Conservation (phyloP, 2,329 filamentous ascomycete species). For the Colletotrichum tofieldiae region DNA sequence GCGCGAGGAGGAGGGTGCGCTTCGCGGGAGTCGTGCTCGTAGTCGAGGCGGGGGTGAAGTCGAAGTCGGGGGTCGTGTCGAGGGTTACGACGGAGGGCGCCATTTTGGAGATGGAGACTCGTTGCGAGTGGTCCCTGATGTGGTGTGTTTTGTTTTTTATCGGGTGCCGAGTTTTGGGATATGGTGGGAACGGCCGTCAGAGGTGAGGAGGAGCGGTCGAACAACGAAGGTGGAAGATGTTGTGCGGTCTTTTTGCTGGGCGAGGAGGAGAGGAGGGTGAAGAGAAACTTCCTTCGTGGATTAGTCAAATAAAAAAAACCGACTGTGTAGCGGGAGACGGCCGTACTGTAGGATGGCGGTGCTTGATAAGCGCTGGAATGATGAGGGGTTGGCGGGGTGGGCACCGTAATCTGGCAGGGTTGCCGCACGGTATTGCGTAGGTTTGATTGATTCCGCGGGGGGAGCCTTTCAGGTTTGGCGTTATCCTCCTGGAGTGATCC, state of each 20-base stretch:
- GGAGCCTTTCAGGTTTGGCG: background rate
- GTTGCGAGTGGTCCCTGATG: background rate
- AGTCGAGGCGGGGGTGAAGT: constrained; percentile 50
- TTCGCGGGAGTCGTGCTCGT: constrained; percentile 50
- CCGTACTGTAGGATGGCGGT: constrained; percentile 29
- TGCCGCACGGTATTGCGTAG: constrained; percentile 31
- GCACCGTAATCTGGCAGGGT: constrained; percentile 26
- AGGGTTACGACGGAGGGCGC: constrained; percentile 68
- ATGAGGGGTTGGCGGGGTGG: constrained; percentile 43
- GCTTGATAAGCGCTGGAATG: constrained; percentile 40
- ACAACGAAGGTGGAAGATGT: background rate
- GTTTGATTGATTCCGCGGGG: constrained; percentile 17
- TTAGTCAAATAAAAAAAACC: constrained; percentile 39
- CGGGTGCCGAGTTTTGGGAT: background rate
- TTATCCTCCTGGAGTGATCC: background rate
- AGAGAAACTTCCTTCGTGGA: constrained; percentile 24
- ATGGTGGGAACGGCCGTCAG: background rate
- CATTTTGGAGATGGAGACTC: constrained; percentile 55
- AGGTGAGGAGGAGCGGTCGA: background rate
- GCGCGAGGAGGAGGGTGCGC: constrained; percentile 88
- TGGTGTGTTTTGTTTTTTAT: background rate
- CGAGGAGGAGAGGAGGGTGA: background rate
- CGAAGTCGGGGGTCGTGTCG: constrained; percentile 71
- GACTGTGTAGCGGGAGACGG: constrained; percentile 23
- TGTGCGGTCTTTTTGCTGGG: constrained; percentile 25